Base-by-base conservation (phyloP, 768 basidiomycete species). In the Boletus barrowsii region DNA sequence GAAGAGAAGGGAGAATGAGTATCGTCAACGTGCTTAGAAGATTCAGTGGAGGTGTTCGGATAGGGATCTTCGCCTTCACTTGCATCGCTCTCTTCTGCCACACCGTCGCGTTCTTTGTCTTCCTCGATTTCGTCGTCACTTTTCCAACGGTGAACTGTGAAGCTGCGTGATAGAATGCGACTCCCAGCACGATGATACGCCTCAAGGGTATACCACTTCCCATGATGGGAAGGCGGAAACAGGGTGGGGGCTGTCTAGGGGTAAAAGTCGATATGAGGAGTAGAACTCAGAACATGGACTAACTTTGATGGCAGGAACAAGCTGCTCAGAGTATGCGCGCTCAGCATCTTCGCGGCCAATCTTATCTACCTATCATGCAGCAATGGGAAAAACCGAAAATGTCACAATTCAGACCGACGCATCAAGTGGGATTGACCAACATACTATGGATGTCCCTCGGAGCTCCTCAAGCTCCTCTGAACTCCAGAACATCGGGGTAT, bases 401-500 rank as follows among this genome's bases (percentile, higher is more conserved):
- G 33, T 35, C 14, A 32, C 22, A 13, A 33, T 18, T 46, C 26
- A 40, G 33, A 24, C 2, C 37, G 41, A 35, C 4, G 4, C 33
- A 11, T 35, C 33, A 35, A 6, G 33, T 14, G 13, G 33, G n/a
- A 53, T 22, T 40, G 66, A 83, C 80, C 65, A 67, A 93, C 92
- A 83, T 79, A 92, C 79, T 71, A 98, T 84, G n/a, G 85, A 81
- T 42, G 93, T 96, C 0, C 93, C 97, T 53, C 76, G 73, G 14
- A 99, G 77, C 59, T 91, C 86, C 24, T 74, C 69, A 10, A 95
- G 71, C 50, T 97, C 93, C 3, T 78, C 79, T 3, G 80, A 77
- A 41, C 67, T 73, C 97, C 97, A 98, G 66, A 98, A 95, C 90
- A 99, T 98, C 1, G 93, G 92, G 0, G 94, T 95, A 60, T 88